Evolutionary conservation across 306 rosid genomes (phyloP), one percentile per base, ranked within the genome.

Genomic region (Cyclanthera cordifolia): DNA sequence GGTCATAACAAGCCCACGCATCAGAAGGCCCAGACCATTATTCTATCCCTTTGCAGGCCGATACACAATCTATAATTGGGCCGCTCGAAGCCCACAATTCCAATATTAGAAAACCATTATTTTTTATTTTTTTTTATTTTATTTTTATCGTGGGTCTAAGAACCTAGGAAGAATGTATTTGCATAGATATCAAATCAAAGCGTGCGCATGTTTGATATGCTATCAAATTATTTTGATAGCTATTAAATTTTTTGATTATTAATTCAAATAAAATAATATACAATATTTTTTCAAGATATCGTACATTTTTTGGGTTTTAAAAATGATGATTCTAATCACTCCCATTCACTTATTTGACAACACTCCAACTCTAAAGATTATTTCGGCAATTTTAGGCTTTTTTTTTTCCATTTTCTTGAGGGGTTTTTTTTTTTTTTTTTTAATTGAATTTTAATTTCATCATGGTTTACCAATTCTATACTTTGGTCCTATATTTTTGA

Each of bases 121-220:
- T n/a, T n/a, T n/a, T n/a, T n/a, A n/a, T n/a, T n/a, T n/a, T n/a
- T n/a, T n/a, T n/a, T n/a, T n/a, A n/a, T n/a, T n/a, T n/a, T n/a
- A n/a, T n/a, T n/a, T n/a, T n/a, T 11, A 9, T 51, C 6, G 41
- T 51, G 27, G 8, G 56, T 21, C 16, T 52, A 20, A 53, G 28
- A 53, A 53, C 6, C 2, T 53, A 4, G 58, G 30, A 50, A 50
- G 54, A n/a, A 50, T 17, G 32, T 15, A 27, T 11, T 19, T 57
- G 65, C 23, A 8, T 59, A 56, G 24, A 59, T n/a, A 58, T 58
- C 67, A 59, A 59, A 32, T 59, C 67, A 59, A 59, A 59, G 8
- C 10, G 32, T 63, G 69, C 69, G 69, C 69, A 39, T 21, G 69
- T 63, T 63, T 19, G 17, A 19, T 39, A 63, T 63, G 51, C 19